Base-by-base conservation (phyloP, 768 basidiomycete species). In the Boletellus sp. region DNA sequence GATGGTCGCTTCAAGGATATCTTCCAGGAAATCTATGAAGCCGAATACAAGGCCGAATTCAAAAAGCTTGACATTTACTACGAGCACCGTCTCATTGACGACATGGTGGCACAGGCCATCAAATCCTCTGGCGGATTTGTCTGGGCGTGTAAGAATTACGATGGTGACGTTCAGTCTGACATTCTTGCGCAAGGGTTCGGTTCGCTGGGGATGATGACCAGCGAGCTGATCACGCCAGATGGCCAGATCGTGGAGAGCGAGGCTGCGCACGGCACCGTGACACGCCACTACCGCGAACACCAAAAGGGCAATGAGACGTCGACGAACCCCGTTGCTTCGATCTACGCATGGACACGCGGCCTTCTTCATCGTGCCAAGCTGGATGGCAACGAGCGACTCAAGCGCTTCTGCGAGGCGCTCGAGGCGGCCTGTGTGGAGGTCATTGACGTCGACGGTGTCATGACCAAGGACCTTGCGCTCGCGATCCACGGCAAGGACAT, bases 1-100 rank as follows among this genome's bases (percentile, higher is more conserved):
- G 96, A 98, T 63, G 96, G 96, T 38, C 83, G 94, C 26, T 99
- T 98, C 83, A 99, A 99, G 77, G 96, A 99, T 62, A 94, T 95
- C 66, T 96, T 99, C 85, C 85, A 97, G 69, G 93, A 96, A 62
- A 85, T 97, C 61, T 99, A 92, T 68, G 90, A 95, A 7, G 61
- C 74, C 76, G 62, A 83, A 49, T 94, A 93, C 78, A 85, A 85
- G 66, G 52, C 74, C 1, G 72, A 75, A 46, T 94, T 87, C 61
- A 84, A 91, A 53, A 77, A 72, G 12, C 72, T 75, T 6, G 84
- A 83, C 8, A 85, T 90, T 59, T 91, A 88, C 74, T 93, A 93
- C 66, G 96, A 98, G 73, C 96, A 99, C 72, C 89, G 96, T 31
- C 82, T 95, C 41, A 94, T 94, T 69, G 92, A 94, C 68, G 92